Percentiles rank a stretch among this genome's conserved stretches.
These are phyloP conservation scores for Cryptomeria japonica DNA, from an alignment of 75 land plant genomes.

Conservation along the genomic window DNA sequence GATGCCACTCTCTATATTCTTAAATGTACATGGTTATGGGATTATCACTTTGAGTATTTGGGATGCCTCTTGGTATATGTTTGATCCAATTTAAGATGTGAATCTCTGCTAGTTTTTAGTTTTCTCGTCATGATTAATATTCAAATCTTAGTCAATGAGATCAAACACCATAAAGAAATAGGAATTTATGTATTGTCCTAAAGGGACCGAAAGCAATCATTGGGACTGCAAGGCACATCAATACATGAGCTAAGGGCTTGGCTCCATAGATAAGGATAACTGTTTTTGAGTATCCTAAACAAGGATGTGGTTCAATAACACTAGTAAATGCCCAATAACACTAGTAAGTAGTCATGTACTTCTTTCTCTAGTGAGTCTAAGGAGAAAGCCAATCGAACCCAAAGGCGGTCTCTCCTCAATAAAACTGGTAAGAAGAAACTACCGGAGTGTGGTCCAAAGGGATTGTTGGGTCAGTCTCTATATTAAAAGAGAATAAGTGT, in stretches of 20 bases:
- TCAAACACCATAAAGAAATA: neutral
- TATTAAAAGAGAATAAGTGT: no score
- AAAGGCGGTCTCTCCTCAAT: no score
- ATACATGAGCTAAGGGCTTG: neutral
- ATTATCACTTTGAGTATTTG: neutral
- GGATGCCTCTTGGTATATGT: neutral
- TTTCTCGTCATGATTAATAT: neutral
- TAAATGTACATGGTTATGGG: no score
- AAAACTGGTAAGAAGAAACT: no score
- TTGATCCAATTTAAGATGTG: neutral
- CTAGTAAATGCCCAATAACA: no score
- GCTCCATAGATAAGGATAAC: neutral
- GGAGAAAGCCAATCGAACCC: no score
- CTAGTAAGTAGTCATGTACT: no score
- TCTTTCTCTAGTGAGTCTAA: no score
- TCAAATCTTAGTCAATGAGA: neutral
- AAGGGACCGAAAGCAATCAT: neutral
- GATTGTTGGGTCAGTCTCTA: no score
- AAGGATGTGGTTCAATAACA: neutral
- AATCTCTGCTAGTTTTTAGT: neutral
- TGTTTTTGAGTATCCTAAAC: neutral
- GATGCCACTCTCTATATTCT: no score
- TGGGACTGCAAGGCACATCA: neutral
- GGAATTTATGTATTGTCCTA: neutral
- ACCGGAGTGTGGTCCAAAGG: no score